Base-by-base conservation (phyloP, 176 grass and related monocot species). In the Musa acuminata region DNA sequence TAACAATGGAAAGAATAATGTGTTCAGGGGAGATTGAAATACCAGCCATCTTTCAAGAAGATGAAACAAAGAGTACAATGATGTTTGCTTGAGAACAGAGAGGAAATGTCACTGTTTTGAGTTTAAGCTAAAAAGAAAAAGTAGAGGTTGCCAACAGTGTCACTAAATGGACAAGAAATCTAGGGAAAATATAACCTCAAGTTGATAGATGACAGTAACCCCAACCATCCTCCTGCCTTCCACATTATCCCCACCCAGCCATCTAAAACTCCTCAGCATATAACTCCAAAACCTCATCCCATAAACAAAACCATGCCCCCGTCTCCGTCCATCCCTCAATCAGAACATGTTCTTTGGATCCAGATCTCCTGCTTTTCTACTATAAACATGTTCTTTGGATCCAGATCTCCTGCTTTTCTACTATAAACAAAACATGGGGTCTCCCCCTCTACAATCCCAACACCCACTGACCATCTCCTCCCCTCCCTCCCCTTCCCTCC, bases 351-450 rank as follows among this genome's bases (percentile, higher is more conserved):
- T 75, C 35, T 82, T 83, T 71, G 80, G 94, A 98, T 93, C 94
- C 87, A 98, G 90, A 98, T 98, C 94, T 98, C 86, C 24, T 78
- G 19, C 77, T 78, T 89, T 87, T 84, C 67, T 64, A 23, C 80
- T 92, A 98, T 98, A 93, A 98, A 62, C 26, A 68, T 74, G 62
- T 43, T 75, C 35, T 82, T 83, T 71, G 80, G 94, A 98, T 93
- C 94, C 87, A 98, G 90, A 98, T 98, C 94, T 98, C 86, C 24
- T 78, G 19, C 77, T 78, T 89, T 87, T 84, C 67, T 64, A 23
- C 80, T 92, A 98, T 98, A 93, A 98, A 98, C 94, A 93, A 98
- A 93, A 88, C 43, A 79, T 83, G 80, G 90, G 85, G 84, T 89
- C 86, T 73, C 84, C 86, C 67, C 69, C 87, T 91, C 85, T 76